Conservation (phyloP, 768 basidiomycete genomes). For the Sarcodon aspratus region DNA sequence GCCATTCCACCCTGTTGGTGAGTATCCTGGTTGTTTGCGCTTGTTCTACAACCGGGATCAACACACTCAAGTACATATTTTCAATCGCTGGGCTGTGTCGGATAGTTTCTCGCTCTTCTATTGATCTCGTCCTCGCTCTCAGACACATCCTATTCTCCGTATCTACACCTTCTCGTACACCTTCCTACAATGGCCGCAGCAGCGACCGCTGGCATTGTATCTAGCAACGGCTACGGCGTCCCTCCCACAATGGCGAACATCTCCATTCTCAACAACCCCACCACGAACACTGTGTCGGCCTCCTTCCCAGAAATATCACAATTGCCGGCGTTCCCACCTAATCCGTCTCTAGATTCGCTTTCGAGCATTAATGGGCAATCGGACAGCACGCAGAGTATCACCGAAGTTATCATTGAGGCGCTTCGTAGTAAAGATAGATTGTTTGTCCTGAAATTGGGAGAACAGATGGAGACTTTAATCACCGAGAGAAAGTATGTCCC, state of each 20-base stretch:
- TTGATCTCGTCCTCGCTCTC: too few species aligned
- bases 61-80: too few species aligned
- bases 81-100: too few species aligned
- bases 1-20: too few species aligned
- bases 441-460: slow-evolving; percentile 82
- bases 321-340: slow-evolving; percentile 4
- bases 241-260: slow-evolving; percentile 9
- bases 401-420: slow-evolving; percentile 54
- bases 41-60: too few species aligned
- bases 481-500: slow-evolving; percentile 55
- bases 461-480: slow-evolving; percentile 74
- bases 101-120: too few species aligned
- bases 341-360: slow-evolving; percentile 3
- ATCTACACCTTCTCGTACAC: too few species aligned
- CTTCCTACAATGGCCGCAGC: too few species aligned
- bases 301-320: slow-evolving; percentile 7
- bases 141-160: too few species aligned
- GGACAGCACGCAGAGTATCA: background rate
- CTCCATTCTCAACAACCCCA: slow-evolving; percentile 6
- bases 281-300: slow-evolving; percentile 9
- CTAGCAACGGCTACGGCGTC: too few species aligned
- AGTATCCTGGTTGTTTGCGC: too few species aligned
- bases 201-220: too few species aligned
- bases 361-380: slow-evolving; percentile 1
- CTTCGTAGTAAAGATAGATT: slow-evolving; percentile 82